Percentiles rank a stretch among this genome's conserved stretches.
These are phyloP conservation scores for Blakeslea trispora DNA, from an alignment of 371 early-diverging fungal species.

Conservation along the genomic window DNA sequence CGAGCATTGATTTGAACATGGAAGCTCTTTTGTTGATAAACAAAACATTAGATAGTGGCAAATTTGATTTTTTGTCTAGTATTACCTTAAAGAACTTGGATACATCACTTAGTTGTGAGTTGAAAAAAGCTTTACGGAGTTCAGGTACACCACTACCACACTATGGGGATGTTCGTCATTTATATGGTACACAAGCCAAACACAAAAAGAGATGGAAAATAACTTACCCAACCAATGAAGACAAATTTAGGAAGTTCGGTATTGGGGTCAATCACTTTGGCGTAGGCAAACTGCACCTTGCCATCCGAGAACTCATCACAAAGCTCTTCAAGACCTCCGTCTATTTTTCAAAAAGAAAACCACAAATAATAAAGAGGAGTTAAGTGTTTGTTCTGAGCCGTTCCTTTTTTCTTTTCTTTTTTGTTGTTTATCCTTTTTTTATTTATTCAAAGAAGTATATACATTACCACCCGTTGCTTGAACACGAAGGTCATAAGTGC, in stretches of 20 bases:
- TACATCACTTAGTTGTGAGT: conserved; percentile 81
- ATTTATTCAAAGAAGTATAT: no score
- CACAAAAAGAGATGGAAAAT: not conserved
- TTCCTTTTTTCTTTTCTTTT: not conserved
- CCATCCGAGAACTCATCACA: conserved; percentile 88
- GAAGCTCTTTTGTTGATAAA: conserved; percentile 58
- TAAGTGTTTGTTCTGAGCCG: not conserved
- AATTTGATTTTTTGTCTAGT: not conserved
- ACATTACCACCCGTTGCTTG: conserved; percentile 65
- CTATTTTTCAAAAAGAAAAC: conserved; percentile 25
- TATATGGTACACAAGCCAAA: conserved; percentile 1
- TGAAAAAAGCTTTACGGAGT: conserved; percentile 85
- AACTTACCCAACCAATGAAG: conserved; percentile 86
- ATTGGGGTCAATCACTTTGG: conserved; percentile 83
- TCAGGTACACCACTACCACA: conserved; percentile 96
- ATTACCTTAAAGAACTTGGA: conserved; percentile 74
- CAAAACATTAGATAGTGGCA: not conserved
- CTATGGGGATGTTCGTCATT: conserved; percentile 34
- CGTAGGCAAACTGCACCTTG: conserved; percentile 90
- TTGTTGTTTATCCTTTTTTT: no score
- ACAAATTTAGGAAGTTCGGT: conserved; percentile 87
- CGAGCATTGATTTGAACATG: conserved; percentile 93
- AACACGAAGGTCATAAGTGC: conserved; percentile 80
- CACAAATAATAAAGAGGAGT: conserved; percentile 3
- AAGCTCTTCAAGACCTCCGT: conserved; percentile 84